These are phyloP conservation scores for Bryopsis sp. DNA, from an alignment of 139 green algal genomes.

Conservation along the genomic window DNA sequence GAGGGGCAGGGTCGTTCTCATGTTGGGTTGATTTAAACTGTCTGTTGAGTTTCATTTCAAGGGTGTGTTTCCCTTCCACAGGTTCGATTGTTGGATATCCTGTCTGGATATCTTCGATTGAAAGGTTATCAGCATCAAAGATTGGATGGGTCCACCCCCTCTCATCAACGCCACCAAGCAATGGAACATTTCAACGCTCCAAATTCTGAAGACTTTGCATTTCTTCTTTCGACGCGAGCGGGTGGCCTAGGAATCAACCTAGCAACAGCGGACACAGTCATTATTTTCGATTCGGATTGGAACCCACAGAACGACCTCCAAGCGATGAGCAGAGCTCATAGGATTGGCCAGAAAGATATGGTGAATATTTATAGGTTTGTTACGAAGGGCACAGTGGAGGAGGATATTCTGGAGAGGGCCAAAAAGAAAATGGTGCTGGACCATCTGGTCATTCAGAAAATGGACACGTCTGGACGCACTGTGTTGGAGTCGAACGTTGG, in stretches of 20 bases:
- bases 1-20: no score
- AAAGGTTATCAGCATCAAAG: slow-evolving; percentile 78
- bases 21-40: no score
- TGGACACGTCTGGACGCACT: slow-evolving; percentile 79
- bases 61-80: no score
- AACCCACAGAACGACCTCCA: slow-evolving; percentile 67
- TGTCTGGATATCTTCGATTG: slow-evolving; percentile 85
- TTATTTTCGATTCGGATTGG: slow-evolving; percentile 84
- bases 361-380: slow-evolving; percentile 94
- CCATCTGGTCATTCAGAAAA: slow-evolving; percentile 89
- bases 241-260: slow-evolving; percentile 95
- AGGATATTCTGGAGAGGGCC: slow-evolving; percentile 86
- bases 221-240: slow-evolving; percentile 81
- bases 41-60: no score
- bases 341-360: slow-evolving; percentile 88
- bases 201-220: slow-evolving; percentile 80
- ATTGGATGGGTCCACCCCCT: slow-evolving; percentile 83
- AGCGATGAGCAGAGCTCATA: slow-evolving; percentile 87
- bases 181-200: slow-evolving; percentile 96
- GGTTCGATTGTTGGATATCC: slow-evolving; percentile 90
- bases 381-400: slow-evolving; percentile 77
- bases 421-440: slow-evolving; percentile 97
- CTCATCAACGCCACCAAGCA: slow-evolving; percentile 55
- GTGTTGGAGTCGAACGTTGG: slow-evolving; percentile 45
- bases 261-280: slow-evolving; percentile 83